phyloP scores from a whole-genome alignment of 2,329 filamentous ascomycete genomes.

The Penicillium sp. region DNA sequence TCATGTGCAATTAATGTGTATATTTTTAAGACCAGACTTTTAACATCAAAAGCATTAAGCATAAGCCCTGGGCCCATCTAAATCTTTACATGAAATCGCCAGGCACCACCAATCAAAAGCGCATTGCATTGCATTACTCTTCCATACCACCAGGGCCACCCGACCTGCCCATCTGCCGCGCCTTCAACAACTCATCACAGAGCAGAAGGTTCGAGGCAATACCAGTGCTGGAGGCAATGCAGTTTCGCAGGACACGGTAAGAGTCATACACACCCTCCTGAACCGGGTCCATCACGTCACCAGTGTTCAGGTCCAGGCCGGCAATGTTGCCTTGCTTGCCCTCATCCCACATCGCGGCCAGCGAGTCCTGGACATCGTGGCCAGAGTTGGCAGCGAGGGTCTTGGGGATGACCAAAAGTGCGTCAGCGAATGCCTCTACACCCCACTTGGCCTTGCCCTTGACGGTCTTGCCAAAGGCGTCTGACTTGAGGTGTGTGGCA shows the following conservation, averaged over 20 bases:
- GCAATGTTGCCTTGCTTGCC: neutral
- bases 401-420: slow-evolving; percentile 92
- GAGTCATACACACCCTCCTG: slow-evolving; percentile 93
- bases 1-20: neutral
- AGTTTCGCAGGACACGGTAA: slow-evolving; percentile 90
- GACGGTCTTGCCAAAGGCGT: slow-evolving; percentile 80
- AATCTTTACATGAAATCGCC: neutral
- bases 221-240: slow-evolving; percentile 85
- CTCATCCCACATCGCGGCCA: slow-evolving; percentile 71
- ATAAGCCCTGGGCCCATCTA: neutral
- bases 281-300: slow-evolving; percentile 91
- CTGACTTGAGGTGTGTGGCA: slow-evolving; percentile 79
- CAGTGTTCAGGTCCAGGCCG: slow-evolving; percentile 70
- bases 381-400: slow-evolving; percentile 93
- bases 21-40: neutral
- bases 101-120: neutral
- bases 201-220: slow-evolving; percentile 93
- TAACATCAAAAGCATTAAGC: neutral
- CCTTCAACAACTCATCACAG: slow-evolving; percentile 96
- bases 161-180: slow-evolving; percentile 76
- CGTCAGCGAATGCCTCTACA: slow-evolving; percentile 91
- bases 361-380: slow-evolving; percentile 91
- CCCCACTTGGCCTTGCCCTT: slow-evolving; percentile 98
- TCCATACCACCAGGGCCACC: slow-evolving; percentile 42
- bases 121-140: slow-evolving; percentile 31